Evolutionary conservation across 345 rosid species (phyloP), one percentile per base, ranked within the genome.

Genomic region (Eucalyptus cladocalyx): DNA sequence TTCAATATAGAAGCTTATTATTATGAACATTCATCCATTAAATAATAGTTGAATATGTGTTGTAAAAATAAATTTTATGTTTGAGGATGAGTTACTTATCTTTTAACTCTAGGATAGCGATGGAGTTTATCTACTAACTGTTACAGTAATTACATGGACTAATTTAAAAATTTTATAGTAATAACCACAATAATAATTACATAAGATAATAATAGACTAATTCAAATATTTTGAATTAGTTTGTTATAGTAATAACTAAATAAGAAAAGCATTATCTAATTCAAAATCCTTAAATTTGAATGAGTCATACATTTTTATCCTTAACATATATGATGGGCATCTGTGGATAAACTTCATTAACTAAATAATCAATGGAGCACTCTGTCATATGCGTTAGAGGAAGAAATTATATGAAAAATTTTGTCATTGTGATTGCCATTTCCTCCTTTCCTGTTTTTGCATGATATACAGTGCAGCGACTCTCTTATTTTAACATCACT

Each of bases 281-380:
- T 51, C 8, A 51, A 51, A 51, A 51, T 51, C 1, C 0, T 50
- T 50, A 8, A 19, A 53, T 53, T 53, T 53, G 24, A 53, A 53
- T 1, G 10, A 53, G 10, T 53, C 2, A 53, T 53, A 8, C 24
- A 0, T 1, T 53, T 0, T 53, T 19, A 53, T 53, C 24, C 56
- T 53, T 53, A 53, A 37, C 83, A 76, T 40, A 47, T 6, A 14
- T 37, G 47, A 21, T 40, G 83, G 14, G 83, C 11, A 12, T 76
- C 1, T 4, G 47, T 37, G 83, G 83, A 76, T 21, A 21, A 76
- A 21, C 83, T 76, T 37, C 24, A 2, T 76, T 76, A 76, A 76
- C 28, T 76, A 37, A 40, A 40, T 40, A 76, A 3, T 76, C 9
- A 21, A 37, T 19, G 24, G 16, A 40, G 83, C 47, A 11, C 45